Base-by-base conservation (phyloP, 2,329 filamentous ascomycete species). In the Diaporthe longicolla region DNA sequence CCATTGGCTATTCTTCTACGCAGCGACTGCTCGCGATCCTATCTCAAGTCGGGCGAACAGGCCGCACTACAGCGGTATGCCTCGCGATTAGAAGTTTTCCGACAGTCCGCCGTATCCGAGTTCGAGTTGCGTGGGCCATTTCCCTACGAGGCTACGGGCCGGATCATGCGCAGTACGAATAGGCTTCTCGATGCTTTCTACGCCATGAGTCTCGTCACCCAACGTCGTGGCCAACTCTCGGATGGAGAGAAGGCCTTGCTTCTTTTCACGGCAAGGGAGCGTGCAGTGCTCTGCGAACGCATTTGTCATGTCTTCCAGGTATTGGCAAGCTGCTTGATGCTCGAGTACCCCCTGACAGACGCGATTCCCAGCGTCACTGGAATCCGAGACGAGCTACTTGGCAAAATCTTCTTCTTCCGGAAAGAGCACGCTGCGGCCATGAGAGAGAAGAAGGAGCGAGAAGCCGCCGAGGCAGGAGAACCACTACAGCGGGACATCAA, bases 161-260 rank as follows among this genome's bases (percentile, higher is more conserved):
- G 91, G 48, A 93, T 98, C 73, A 89, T 98, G 80, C 89, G 90
- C 29, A 93, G 93, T 13, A 98, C 95, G 0, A 92, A 93, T 76
- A 92, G 93, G 70, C 94, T 98, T 83, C 90, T 98, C 6, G 95
- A 98, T 82, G 93, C 94, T 50, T 98, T 99, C 82, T 95, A 98
- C 80, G 95, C 95, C 69, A 98, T 99, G 94, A 97, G 96, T 76
- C 90, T 98, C 15, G 92, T 98, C 76, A 95, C 97, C 50, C 89
- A 93, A 80, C 96, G 95, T 79, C 94, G 96, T 74, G 86, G 92
- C 15, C 89, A 89, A 50, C 89, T 94, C 1, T 95, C 92, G 3
- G 90, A 93, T 35, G 95, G 96, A 5, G 96, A 98, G 84, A 91
- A 93, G 72, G 92, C 93, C 11, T 89, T 98, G 50, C 85, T 99